Conservation (phyloP, 2,329 filamentous ascomycete species). For the Aspergillus melleus region DNA sequence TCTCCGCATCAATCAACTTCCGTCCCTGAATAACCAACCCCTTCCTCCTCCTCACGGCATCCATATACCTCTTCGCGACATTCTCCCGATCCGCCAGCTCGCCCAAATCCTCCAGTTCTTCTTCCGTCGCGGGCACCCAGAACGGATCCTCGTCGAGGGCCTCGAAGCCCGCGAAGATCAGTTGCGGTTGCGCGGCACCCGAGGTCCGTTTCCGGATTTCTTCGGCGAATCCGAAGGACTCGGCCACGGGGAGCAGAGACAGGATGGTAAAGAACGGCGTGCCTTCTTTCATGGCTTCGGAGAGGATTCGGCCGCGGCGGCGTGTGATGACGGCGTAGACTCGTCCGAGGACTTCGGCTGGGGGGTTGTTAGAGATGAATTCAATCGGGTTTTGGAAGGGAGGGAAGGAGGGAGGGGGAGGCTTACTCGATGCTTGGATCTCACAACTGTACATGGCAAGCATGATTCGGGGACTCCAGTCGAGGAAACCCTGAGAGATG, state of each 20-base stretch:
- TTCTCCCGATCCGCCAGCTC: slow-evolving; percentile 94
- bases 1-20: slow-evolving; percentile 82
- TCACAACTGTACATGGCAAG: slow-evolving; percentile 98
- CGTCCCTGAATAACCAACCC: slow-evolving; percentile 78
- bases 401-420: not conserved
- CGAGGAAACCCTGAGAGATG: slow-evolving; percentile 83
- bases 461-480: slow-evolving; percentile 94
- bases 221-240: slow-evolving; percentile 93
- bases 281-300: slow-evolving; percentile 89
- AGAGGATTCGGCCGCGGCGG: slow-evolving; percentile 82
- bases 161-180: slow-evolving; percentile 91
- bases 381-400: too few species aligned
- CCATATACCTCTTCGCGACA: slow-evolving; percentile 94
- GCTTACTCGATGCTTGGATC: slow-evolving; percentile 85
- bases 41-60: slow-evolving; percentile 81
- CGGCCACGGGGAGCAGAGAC: slow-evolving; percentile 83
- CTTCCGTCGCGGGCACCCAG: slow-evolving; percentile 96
- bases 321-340: slow-evolving; percentile 98
- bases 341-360: slow-evolving; percentile 85
- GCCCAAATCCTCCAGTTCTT: slow-evolving; percentile 92
- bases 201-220: slow-evolving; percentile 95
- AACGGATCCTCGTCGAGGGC: slow-evolving; percentile 93
- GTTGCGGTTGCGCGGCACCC: slow-evolving; percentile 85
- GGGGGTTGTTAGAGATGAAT: slow-evolving; percentile 26
- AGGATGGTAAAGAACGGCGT: slow-evolving; percentile 96